phyloP scores from a whole-genome alignment of 225 moss, liverwort and hornwort genomes.

The Bryoerythrophyllum caledonicum region DNA sequence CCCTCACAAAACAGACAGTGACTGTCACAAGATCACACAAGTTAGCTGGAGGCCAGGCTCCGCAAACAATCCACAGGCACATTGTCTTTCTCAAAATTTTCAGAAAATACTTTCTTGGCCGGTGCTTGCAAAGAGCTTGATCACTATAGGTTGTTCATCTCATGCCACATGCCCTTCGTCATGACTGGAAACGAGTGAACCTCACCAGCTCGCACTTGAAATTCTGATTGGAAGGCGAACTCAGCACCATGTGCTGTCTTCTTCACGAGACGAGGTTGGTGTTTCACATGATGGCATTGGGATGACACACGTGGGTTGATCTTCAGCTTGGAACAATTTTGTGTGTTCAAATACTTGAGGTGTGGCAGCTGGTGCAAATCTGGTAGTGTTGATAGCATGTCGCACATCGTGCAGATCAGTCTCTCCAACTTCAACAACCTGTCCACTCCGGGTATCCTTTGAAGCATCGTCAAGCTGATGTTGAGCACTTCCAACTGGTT shows the following conservation, averaged over 20 bases:
- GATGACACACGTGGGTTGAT: neutral
- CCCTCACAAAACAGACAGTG: too few relatives aligned
- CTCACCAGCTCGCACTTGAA: neutral
- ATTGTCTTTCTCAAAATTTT: too few relatives aligned
- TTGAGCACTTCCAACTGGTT: neutral
- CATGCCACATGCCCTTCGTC: too few relatives aligned
- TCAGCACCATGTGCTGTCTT: neutral
- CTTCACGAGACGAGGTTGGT: neutral
- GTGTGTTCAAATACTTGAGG: conserved; percentile 1
- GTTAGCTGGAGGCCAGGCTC: too few relatives aligned
- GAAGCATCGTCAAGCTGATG: conserved; percentile 1
- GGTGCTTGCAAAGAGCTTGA: too few relatives aligned
- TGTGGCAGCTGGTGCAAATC: neutral
- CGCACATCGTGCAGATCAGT: neutral
- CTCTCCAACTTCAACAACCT: neutral
- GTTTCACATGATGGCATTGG: neutral
- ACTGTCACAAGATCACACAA: too few relatives aligned
- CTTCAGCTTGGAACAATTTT: neutral
- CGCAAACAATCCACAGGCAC: too few relatives aligned
- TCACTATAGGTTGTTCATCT: too few relatives aligned
- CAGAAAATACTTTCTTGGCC: too few relatives aligned
- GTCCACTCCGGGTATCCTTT: neutral
- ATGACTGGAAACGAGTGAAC: too few relatives aligned
- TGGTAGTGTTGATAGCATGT: neutral
- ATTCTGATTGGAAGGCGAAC: rapidly evolving